A percentile compares a stretch with the other conserved stretches of the same genome.
Conservation (phyloP, 345 rosid species). For the Citrus sinensis region DNA sequence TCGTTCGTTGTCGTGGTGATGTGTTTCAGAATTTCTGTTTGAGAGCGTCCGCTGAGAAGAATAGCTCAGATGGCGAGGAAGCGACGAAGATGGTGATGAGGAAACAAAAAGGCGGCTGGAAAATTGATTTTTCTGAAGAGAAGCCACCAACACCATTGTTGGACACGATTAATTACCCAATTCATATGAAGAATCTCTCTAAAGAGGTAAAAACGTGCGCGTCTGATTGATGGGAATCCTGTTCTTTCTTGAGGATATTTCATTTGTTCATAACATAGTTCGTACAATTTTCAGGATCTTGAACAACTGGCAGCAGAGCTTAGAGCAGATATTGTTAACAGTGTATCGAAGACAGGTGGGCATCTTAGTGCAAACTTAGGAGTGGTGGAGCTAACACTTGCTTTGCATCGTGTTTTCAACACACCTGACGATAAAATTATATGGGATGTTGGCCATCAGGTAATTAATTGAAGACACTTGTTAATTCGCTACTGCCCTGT, state of each 20-base stretch:
- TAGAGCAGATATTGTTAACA: conserved; percentile 53
- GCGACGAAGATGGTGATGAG: conserved; percentile 25
- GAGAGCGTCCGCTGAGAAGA: conserved; percentile 33
- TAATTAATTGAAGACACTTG: conserved; percentile 2
- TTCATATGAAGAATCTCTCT: conserved; percentile 71
- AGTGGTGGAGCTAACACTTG: conserved; percentile 58
- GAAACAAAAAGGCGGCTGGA: conserved; percentile 42
- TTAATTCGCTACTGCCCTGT: neutral
- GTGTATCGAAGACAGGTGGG: conserved; percentile 59
- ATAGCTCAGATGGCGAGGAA: conserved; percentile 30
- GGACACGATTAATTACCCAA: conserved; percentile 66
- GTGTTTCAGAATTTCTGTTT: conserved; percentile 33
- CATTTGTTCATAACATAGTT: neutral
- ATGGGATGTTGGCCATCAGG: conserved; percentile 92
- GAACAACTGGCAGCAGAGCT: conserved; percentile 65
- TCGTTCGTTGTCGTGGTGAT: neutral
- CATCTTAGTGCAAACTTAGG: conserved; percentile 71
- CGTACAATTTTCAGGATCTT: conserved; percentile 42
- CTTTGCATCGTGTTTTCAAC: conserved; percentile 61
- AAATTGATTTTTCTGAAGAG: conserved; percentile 40
- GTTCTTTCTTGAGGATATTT: neutral
- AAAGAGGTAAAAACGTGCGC: conserved; percentile 31
- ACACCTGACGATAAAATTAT: conserved; percentile 67
- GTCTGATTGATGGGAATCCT: neutral
- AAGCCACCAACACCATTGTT: conserved; percentile 70